Base-by-base conservation (phyloP, 352 stramenopile species). In the Phytophthora citricola region DNA sequence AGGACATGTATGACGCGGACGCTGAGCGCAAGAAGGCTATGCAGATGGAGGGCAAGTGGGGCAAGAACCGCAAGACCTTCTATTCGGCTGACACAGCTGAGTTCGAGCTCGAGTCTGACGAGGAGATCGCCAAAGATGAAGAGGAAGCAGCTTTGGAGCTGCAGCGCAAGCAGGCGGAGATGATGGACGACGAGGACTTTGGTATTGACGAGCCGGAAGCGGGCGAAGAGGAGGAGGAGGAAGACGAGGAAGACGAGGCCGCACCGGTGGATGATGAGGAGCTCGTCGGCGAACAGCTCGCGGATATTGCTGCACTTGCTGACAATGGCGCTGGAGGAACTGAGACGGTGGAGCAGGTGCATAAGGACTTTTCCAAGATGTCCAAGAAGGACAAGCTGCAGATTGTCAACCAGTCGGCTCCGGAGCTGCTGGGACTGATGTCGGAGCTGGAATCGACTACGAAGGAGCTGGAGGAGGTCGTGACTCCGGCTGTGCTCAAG, bases 171-270 rank as follows among this genome's bases (percentile, higher is more conserved):
- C 86, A 96, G 75, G 82, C 82, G 5, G 77, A 84, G 17, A 84
- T 94, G 79, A 90, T 96, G 83, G 88, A 93, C 70, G 83, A 93
- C 50, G 87, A 93, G 52, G 88, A 96, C 63, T 94, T 94, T 72
- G 88, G 77, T n/a, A 80, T 96, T 48, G 82, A 82, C 11, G 73
- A 81, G 4, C 63, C 72, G 11, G 74, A 85, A 27, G 66, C 76
- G 8, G 60, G 73, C 22, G 70, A 58, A 60, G 62, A 73, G 10
- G 77, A 79, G 2, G 71, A 87, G 17, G 75, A 78, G 3, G 73
- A 86, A 2, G 74, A 82, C 2, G 70, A 83, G 12, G 58, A 65
- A 15, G 73, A 68, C 9, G 57, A 79, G 4, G 44, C 61, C 1
- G 44, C 27, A 17, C 54, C 55, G 4, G 63, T 86, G 40, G 84